A percentile compares a stretch with the other conserved stretches of the same genome.
phyloP scores from a whole-genome alignment of 78 protist genomes.

The Salpingoeca rosetta region DNA sequence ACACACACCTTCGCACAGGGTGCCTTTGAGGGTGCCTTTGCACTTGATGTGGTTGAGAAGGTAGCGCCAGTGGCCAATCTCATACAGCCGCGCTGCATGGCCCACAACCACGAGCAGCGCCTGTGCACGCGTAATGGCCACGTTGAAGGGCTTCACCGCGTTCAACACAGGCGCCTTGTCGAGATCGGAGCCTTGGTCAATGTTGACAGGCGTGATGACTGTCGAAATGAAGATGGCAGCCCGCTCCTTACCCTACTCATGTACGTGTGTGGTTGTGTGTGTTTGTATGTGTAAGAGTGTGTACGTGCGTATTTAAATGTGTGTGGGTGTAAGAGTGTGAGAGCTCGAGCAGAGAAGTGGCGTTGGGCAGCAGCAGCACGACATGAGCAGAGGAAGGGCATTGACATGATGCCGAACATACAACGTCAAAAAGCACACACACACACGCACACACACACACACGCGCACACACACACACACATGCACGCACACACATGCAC shows the following conservation, averaged over 20 bases:
- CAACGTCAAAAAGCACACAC: background rate
- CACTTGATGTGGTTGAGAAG: too few species aligned
- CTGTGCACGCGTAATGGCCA: conserved; percentile 15
- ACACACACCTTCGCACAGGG: too few species aligned
- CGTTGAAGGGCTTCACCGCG: background rate
- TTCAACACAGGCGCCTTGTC: background rate
- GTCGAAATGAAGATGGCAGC: background rate
- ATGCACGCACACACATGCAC: background rate
- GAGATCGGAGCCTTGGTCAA: background rate
- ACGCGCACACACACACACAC: background rate
- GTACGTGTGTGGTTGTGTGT: too few species aligned
- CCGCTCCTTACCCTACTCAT: background rate
- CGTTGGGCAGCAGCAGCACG: too few species aligned
- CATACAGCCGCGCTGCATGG: background rate
- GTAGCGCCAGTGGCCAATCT: too few species aligned
- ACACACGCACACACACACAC: background rate
- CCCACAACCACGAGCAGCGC: conserved; percentile 7
- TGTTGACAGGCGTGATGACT: background rate
- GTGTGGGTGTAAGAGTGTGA: too few species aligned
- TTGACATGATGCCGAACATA: background rate
- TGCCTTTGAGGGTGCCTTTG: too few species aligned
- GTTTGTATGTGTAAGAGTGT: too few species aligned
- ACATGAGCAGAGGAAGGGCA: too few species aligned
- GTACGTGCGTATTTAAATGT: too few species aligned
- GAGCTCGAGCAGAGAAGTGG: too few species aligned